phyloP scores from a whole-genome alignment of 371 early-diverging fungal species.

The Syncephalastrum monosporum region DNA sequence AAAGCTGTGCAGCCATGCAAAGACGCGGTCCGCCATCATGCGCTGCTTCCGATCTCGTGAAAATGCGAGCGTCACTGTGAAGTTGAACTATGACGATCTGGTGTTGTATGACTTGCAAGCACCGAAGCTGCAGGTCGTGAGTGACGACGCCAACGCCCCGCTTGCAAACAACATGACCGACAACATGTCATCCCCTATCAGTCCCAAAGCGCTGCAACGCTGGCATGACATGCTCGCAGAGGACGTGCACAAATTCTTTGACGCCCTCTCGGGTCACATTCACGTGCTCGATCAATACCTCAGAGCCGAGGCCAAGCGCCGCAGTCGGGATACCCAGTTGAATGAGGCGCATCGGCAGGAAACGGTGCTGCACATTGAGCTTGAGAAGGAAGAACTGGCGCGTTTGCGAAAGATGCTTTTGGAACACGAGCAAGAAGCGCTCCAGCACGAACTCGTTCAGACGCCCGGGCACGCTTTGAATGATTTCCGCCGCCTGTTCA shows the following conservation, averaged over 20 bases:
- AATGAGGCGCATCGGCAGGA: slow-evolving; percentile 7
- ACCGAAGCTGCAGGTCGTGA: slow-evolving; percentile 54
- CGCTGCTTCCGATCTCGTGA: slow-evolving; percentile 46
- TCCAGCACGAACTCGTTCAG: slow-evolving; percentile 17
- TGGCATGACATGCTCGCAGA: slow-evolving; percentile 15
- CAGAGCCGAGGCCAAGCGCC: slow-evolving; percentile 15
- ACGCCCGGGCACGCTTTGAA: slow-evolving; percentile 28
- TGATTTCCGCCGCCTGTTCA: slow-evolving; percentile 40
- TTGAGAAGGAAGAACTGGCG: slow-evolving; percentile 14
- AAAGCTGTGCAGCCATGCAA: slow-evolving; percentile 39
- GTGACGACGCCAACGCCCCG: not conserved
- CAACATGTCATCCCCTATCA: slow-evolving; percentile 11
- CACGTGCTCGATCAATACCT: slow-evolving; percentile 19
- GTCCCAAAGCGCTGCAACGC: slow-evolving; percentile 6
- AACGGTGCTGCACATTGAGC: not conserved
- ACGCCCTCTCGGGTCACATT: slow-evolving; percentile 20
- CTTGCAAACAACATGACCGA: slow-evolving; percentile 3
- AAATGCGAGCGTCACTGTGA: slow-evolving; percentile 22
- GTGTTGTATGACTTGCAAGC: slow-evolving; percentile 60
- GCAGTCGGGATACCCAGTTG: slow-evolving; percentile 6
- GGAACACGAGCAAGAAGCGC: slow-evolving; percentile 19
- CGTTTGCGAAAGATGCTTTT: slow-evolving; percentile 14
- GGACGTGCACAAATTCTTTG: slow-evolving; percentile 31
- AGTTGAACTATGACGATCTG: slow-evolving; percentile 50
- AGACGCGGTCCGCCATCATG: slow-evolving; percentile 24